Evolutionary conservation across 73 alveolate species (phyloP).

Genomic region (Tetrahymena borealis): DNA sequence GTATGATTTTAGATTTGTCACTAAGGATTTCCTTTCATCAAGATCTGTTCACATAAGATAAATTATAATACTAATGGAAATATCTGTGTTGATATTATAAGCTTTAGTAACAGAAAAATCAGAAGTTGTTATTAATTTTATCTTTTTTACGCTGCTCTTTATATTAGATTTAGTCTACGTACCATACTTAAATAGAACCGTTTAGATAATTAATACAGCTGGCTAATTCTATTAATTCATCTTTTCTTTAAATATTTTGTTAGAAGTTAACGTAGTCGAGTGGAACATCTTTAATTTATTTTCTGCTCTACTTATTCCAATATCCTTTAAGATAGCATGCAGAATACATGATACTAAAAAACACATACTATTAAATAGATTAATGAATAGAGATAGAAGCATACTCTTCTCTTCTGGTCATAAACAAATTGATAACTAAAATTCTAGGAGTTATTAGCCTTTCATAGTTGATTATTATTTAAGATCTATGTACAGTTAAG

Average conservation of each 20-base stretch:
- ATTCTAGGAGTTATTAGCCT: neutral
- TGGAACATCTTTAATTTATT: neutral
- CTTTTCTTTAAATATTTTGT: neutral
- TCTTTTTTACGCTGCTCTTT: neutral
- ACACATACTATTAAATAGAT: neutral
- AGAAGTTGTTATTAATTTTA: neutral
- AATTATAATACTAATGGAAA: neutral
- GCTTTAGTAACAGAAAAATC: neutral
- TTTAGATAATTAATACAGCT: neutral
- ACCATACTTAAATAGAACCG: neutral
- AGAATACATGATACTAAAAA: neutral
- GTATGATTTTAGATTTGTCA: neutral
- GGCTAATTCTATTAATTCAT: neutral
- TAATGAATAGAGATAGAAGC: neutral
- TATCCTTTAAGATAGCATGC: neutral
- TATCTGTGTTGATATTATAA: neutral
- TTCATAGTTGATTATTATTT: neutral
- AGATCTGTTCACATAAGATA: neutral
- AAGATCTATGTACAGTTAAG: neutral
- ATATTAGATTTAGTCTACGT: neutral
- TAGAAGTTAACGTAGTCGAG: neutral
- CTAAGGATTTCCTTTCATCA: neutral
- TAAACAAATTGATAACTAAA: neutral
- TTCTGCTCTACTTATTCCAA: neutral
- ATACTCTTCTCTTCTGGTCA: neutral